Conservation (phyloP, 768 basidiomycete genomes). For the Hydnomerulius pinastri region DNA sequence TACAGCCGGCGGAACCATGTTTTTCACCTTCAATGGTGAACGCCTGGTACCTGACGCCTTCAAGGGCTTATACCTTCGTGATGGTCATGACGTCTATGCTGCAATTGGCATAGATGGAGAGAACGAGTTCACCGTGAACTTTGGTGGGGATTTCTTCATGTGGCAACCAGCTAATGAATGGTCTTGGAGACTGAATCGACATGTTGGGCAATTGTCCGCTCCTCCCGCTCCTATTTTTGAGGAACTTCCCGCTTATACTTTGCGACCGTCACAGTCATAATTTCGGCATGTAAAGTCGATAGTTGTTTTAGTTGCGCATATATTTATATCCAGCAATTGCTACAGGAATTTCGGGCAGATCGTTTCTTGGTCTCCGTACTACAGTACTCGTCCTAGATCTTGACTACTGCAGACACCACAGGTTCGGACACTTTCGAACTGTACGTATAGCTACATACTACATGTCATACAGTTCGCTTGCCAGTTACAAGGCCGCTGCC, state of each 20-base stretch:
- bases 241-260: constrained; percentile 40
- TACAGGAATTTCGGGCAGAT: background rate
- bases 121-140: constrained; percentile 63
- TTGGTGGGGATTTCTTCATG: constrained; percentile 57
- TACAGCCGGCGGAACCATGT: constrained; percentile 44
- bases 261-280: background rate
- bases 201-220: constrained; percentile 50
- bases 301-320: too few species aligned
- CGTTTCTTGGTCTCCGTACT: background rate
- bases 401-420: background rate
- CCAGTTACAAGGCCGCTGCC: background rate
- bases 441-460: too few species aligned
- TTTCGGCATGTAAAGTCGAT: background rate
- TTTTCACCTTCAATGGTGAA: constrained; percentile 66
- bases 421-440: too few species aligned
- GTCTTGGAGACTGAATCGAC: constrained; percentile 64
- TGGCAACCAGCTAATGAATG: constrained; percentile 69
- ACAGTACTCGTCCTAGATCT: background rate
- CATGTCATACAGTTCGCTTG: background rate
- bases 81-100: constrained; percentile 58
- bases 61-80: constrained; percentile 54
- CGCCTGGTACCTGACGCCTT: constrained; percentile 56
- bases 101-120: constrained; percentile 59
- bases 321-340: background rate
- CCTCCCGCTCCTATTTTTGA: constrained; percentile 29